These are phyloP conservation scores for Stagonosporopsis cucurbitacearum DNA, from an alignment of 2,329 filamentous ascomycete species.

Conservation along the genomic window DNA sequence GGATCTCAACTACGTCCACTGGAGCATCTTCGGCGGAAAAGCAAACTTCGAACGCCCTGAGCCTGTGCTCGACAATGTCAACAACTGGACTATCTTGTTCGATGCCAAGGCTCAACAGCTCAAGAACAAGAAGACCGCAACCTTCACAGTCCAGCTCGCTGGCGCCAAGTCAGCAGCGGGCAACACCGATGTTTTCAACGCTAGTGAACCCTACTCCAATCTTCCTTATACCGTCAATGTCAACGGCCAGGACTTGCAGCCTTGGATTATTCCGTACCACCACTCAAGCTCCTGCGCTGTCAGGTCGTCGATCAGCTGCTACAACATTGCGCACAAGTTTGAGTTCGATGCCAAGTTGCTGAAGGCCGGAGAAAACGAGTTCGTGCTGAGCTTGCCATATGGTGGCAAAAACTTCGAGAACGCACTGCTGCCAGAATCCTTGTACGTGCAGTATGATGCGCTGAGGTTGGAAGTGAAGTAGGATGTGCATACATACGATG, in stretches of 20 bases:
- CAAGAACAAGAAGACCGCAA: slow-evolving; percentile 53
- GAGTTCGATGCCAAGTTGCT: slow-evolving; percentile 59
- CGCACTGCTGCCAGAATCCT: slow-evolving; percentile 57
- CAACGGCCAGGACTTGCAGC: slow-evolving; percentile 54
- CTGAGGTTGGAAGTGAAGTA: slow-evolving; percentile 63
- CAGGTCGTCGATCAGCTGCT: slow-evolving; percentile 66
- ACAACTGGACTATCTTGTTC: slow-evolving; percentile 26
- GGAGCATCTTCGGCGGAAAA: slow-evolving; percentile 67
- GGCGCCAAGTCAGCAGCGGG: slow-evolving; percentile 67
- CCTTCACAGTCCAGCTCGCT: slow-evolving; percentile 67
- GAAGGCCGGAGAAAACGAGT: slow-evolving; percentile 60
- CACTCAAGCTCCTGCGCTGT: slow-evolving; percentile 67
- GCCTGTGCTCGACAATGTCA: slow-evolving; percentile 50
- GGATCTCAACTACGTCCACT: slow-evolving; percentile 70
- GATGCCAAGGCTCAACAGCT: slow-evolving; percentile 45
- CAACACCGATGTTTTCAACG: slow-evolving; percentile 66
- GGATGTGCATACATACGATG: background rate
- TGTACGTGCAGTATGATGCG: slow-evolving; percentile 72
- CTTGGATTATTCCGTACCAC: slow-evolving; percentile 66
- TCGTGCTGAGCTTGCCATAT: slow-evolving; percentile 65
- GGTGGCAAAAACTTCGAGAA: slow-evolving; percentile 66
- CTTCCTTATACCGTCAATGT: slow-evolving; percentile 60
- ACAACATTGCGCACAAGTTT: slow-evolving; percentile 67
- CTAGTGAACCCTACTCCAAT: slow-evolving; percentile 60
- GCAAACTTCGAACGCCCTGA: slow-evolving; percentile 56